phyloP scores from a whole-genome alignment of 2,329 filamentous ascomycete species.

The Alternaria conjuncta region DNA sequence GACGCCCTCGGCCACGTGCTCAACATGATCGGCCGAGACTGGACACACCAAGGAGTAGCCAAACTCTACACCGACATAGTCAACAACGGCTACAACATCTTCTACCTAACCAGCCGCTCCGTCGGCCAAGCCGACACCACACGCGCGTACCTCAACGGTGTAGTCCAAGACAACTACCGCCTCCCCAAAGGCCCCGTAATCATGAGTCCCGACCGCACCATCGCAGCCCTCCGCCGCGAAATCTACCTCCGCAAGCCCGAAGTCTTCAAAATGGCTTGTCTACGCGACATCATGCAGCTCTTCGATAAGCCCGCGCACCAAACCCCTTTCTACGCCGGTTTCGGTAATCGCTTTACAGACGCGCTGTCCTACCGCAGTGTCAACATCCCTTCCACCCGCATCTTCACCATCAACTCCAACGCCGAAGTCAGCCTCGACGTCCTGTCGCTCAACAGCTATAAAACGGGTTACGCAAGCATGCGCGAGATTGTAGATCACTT shows the following conservation, averaged over 20 bases:
- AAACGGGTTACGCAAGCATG: conserved; percentile 96
- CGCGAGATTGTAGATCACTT: conserved; percentile 97
- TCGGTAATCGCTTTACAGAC: conserved; percentile 95
- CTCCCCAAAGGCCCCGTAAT: conserved; percentile 93
- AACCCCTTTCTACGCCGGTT: conserved; percentile 94
- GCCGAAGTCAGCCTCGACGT: conserved; percentile 93
- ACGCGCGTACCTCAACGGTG: conserved; percentile 85
- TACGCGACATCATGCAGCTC: conserved; percentile 89
- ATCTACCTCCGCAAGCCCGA: conserved; percentile 96
- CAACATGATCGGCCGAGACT: conserved; percentile 96
- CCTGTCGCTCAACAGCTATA: conserved; percentile 89
- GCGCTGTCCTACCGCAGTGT: conserved; percentile 95
- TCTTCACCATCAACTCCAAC: conserved; percentile 99
- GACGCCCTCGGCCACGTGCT: conserved; percentile 92
- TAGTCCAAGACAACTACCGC: conserved; percentile 84
- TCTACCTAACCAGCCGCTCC: conserved; percentile 93
- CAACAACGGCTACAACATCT: conserved; percentile 96
- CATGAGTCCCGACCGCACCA: conserved; percentile 91
- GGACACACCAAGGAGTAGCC: conserved; percentile 95
- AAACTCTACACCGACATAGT: conserved; percentile 97
- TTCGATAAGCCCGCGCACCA: conserved; percentile 69
- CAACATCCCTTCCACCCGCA: conserved; percentile 90
- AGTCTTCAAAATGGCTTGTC: conserved; percentile 98
- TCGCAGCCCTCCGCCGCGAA: conserved; percentile 89
- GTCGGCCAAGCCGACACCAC: conserved; percentile 94